These are phyloP conservation scores for Saccharomyces jurei DNA, from an alignment of 805 yeast species.

Conservation along the genomic window DNA sequence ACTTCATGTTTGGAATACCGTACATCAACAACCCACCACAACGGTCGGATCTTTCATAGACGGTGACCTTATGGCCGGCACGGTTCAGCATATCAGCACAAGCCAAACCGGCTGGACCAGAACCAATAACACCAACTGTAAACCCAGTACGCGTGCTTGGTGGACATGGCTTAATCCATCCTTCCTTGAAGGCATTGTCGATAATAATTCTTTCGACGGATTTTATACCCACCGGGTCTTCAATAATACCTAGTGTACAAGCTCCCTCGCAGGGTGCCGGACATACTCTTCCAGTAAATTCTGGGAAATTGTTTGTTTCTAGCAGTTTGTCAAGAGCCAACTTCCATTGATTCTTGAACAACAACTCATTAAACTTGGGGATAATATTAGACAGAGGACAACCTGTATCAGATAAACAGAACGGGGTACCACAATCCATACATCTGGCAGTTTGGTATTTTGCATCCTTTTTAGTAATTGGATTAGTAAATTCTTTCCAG, in stretches of 20 bases:
- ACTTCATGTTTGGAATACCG: conserved; percentile 98
- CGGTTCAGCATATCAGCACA: conserved; percentile 94
- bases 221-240: conserved; percentile 93
- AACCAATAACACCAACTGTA: conserved; percentile 79
- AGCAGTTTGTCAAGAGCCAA: conserved; percentile 84
- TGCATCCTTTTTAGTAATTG: conserved; percentile 79
- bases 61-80: conserved; percentile 89
- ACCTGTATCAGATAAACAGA: conserved; percentile 96
- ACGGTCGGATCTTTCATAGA: conserved; percentile 89
- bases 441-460: conserved; percentile 92
- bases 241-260: conserved; percentile 85
- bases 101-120: conserved; percentile 96
- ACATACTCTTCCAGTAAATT: conserved; percentile 95
- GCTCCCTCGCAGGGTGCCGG: conserved; percentile 99
- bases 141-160: conserved; percentile 80
- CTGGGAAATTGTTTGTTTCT: conserved; percentile 98
- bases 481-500: conserved; percentile 83
- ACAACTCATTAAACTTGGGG: conserved; percentile 97
- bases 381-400: conserved; percentile 95
- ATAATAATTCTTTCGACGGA: conserved; percentile 93
- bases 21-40: conserved; percentile 97
- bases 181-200: conserved; percentile 92
- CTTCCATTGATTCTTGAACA: conserved; percentile 89
- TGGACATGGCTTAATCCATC: conserved; percentile 85
- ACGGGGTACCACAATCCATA: conserved; percentile 99